Percentiles rank a stretch among this genome's conserved stretches.
These are phyloP conservation scores for Lecanicillium sp. DNA, from an alignment of 2,329 filamentous ascomycete species.

Conservation along the genomic window DNA sequence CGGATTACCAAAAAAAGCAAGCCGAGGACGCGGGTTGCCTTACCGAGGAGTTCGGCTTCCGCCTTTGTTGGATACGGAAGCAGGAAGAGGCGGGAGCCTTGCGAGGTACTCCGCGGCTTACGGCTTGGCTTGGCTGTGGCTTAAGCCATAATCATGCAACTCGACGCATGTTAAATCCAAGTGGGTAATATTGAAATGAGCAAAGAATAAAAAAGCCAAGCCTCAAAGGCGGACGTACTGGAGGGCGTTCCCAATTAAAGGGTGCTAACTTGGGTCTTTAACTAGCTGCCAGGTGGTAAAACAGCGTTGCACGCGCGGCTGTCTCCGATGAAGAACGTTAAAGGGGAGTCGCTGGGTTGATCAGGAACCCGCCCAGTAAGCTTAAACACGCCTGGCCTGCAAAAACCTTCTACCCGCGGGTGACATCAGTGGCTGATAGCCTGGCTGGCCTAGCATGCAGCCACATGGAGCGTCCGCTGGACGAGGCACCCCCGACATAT, in stretches of 20 bases:
- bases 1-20: no score
- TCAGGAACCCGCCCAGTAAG: slow-evolving; percentile 9
- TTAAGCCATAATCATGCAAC: not conserved
- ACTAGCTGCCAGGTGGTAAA: not conserved
- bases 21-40: no score
- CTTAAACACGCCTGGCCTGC: not conserved
- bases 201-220: not conserved
- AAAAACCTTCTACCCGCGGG: slow-evolving; percentile 1
- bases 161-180: not conserved
- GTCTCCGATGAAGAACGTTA: not conserved
- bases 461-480: not conserved
- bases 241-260: no score
- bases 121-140: not conserved
- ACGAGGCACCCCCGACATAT: not conserved
- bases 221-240: no score
- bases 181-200: not conserved
- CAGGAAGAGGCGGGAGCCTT: no score
- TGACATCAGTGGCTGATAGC: slow-evolving; percentile 10
- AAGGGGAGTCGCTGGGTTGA: slow-evolving; percentile 1
- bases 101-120: no score
- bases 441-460: not conserved
- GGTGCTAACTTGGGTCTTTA: not conserved
- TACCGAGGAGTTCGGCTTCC: no score
- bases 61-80: no score
- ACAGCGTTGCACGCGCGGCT: not conserved